Conservation (phyloP, 257 asterid genomes). For the Verbena officinalis region DNA sequence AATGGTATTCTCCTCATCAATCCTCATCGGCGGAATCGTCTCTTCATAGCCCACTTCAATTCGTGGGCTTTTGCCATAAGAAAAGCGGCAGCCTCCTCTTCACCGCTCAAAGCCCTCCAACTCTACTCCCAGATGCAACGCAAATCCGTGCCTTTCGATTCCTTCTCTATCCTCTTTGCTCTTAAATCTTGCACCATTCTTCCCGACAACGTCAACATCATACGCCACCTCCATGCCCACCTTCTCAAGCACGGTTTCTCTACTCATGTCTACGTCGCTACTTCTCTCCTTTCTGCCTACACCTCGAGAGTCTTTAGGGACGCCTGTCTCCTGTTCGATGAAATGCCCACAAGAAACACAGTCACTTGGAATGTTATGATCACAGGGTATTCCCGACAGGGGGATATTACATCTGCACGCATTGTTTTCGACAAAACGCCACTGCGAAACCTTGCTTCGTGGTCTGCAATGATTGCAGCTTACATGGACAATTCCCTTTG, state of each 20-base stretch:
- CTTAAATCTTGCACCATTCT: slow-evolving; percentile 49
- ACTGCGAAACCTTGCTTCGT: slow-evolving; percentile 44
- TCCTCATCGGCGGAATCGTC: not conserved
- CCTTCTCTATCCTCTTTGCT: slow-evolving; percentile 49
- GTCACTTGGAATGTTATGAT: slow-evolving; percentile 68
- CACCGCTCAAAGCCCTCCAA: slow-evolving; percentile 49
- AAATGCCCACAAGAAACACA: slow-evolving; percentile 51
- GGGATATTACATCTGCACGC: slow-evolving; percentile 39
- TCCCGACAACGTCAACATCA: slow-evolving; percentile 29
- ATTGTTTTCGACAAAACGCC: slow-evolving; percentile 52
- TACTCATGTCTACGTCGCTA: slow-evolving; percentile 54
- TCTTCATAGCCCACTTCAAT: slow-evolving; percentile 27
- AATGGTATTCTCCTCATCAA: not conserved
- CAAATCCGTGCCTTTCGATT: slow-evolving; percentile 36
- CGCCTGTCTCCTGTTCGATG: slow-evolving; percentile 57
- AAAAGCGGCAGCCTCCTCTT: slow-evolving; percentile 46
- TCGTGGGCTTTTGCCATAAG: slow-evolving; percentile 48
- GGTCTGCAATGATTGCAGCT: slow-evolving; percentile 61
- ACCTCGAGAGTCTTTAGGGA: slow-evolving; percentile 26
- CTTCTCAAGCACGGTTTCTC: slow-evolving; percentile 50
- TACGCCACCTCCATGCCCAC: slow-evolving; percentile 65
- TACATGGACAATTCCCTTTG: slow-evolving; percentile 47
- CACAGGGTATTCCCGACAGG: slow-evolving; percentile 41
- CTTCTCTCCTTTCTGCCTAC: slow-evolving; percentile 48
- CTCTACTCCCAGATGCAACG: slow-evolving; percentile 54